Conservation (phyloP, 2,329 filamentous ascomycete genomes). For the Macrophomina tecta region DNA sequence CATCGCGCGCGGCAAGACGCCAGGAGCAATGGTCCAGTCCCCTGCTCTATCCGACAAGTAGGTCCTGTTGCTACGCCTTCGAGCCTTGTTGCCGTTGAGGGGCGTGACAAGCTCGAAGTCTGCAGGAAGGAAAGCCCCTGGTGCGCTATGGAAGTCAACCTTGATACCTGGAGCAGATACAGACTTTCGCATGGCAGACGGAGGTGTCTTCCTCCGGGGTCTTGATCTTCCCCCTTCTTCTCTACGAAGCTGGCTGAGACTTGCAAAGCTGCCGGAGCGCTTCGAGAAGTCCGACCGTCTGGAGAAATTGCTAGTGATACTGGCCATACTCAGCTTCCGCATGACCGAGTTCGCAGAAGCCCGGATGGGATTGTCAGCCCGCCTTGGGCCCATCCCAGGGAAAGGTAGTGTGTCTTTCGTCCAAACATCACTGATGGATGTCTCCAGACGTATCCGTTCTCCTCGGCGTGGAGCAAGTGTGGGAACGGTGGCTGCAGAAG, state of each 20-base stretch:
- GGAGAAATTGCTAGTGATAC: slow-evolving; percentile 76
- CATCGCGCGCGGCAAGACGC: slow-evolving; percentile 22
- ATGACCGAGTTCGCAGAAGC: slow-evolving; percentile 86
- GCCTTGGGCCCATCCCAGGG: slow-evolving; percentile 76
- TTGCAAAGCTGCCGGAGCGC: slow-evolving; percentile 66
- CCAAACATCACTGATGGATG: slow-evolving; percentile 78
- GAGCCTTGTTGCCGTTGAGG: neutral
- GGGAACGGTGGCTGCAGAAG: slow-evolving; percentile 66
- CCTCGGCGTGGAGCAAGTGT: slow-evolving; percentile 75
- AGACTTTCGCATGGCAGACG: slow-evolving; percentile 31
- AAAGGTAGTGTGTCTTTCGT: slow-evolving; percentile 80
- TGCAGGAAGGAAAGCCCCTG: slow-evolving; percentile 54
- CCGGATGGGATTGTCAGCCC: slow-evolving; percentile 73
- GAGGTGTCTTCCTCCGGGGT: slow-evolving; percentile 36
- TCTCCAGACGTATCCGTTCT: slow-evolving; percentile 79
- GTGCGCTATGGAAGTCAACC: slow-evolving; percentile 56
- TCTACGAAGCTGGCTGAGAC: slow-evolving; percentile 45
- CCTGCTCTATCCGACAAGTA: slow-evolving; percentile 11
- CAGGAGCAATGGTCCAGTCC: slow-evolving; percentile 20
- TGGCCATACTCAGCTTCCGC: slow-evolving; percentile 83
- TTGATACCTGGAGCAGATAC: slow-evolving; percentile 27
- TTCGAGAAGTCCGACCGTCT: slow-evolving; percentile 64
- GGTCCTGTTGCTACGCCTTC: slow-evolving; percentile 13
- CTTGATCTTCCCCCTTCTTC: slow-evolving; percentile 43
- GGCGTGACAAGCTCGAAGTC: slow-evolving; percentile 51